Percentiles rank a stretch among this genome's conserved stretches.
Evolutionary conservation across 257 asterid genomes (phyloP).

Genomic region (Handroanthus guayacan): DNA sequence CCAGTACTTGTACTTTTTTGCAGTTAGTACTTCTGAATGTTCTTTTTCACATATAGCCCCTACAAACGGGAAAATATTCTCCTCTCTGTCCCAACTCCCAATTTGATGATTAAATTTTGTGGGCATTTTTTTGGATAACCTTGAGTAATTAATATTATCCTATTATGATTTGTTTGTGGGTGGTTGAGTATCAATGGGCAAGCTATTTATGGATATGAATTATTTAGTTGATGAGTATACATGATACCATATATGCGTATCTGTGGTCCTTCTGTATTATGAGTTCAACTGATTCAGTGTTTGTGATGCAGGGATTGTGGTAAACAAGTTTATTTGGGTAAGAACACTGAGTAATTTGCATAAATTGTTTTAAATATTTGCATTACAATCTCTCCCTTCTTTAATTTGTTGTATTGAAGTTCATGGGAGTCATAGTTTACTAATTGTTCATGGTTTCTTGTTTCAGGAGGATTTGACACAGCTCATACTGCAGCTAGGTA

Average conservation of each 20-base stretch:
- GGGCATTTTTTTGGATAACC: not conserved
- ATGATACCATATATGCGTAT: not conserved
- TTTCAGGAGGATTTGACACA: slow-evolving; percentile 79
- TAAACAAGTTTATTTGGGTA: slow-evolving; percentile 79
- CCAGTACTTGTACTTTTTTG: slow-evolving; percentile 25
- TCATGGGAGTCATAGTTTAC: not conserved
- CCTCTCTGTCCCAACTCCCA: not conserved
- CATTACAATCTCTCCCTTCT: not conserved
- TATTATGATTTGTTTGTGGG: not conserved
- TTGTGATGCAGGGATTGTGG: slow-evolving; percentile 74
- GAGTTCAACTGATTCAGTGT: slow-evolving; percentile 24
- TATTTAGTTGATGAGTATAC: not conserved
- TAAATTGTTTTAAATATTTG: not conserved
- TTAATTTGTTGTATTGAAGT: not conserved
- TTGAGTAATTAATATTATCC: not conserved
- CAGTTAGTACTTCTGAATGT: not conserved
- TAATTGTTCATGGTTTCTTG: not conserved
- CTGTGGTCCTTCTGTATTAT: not conserved
- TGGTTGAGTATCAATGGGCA: not conserved
- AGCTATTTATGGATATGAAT: not conserved
- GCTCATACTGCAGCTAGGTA: slow-evolving; percentile 82
- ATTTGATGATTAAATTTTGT: not conserved
- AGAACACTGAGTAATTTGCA: not conserved
- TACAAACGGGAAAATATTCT: slow-evolving; percentile 2
- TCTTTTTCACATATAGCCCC: not conserved